Base-by-base conservation (phyloP, 2,329 filamentous ascomycete genomes). In the Emergomyces orientalis region DNA sequence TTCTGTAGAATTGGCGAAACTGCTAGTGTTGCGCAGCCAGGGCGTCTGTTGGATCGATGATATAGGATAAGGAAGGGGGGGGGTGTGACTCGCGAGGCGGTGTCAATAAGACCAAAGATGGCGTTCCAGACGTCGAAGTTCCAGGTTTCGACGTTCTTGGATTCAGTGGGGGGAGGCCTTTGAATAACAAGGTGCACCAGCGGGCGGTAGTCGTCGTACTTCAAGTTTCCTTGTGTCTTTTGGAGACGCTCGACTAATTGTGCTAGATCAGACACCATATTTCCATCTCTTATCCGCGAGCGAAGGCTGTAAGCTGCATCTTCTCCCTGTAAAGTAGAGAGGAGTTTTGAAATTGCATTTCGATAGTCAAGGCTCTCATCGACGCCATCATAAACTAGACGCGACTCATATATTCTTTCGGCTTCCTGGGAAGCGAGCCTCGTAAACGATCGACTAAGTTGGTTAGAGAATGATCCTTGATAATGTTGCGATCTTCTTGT, bases 1-100 rank as follows among this genome's bases (percentile, higher is more conserved):
- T 55, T 69, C 64, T 13, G 67, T 67, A 45, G 63, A 62, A 61
- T 68, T 62, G 54, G n/a, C 62, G 47, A 69, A 65, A 59, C 65
- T 65, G 59, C 67, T 61, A 17, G 63, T 68, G 57, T 66, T 69
- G 62, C 63, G 66, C 6, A 63, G 61, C 56, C 61, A 63, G 27
- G 61, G 63, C 25, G 61, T 64, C 57, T 64, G 63, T 37, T 56
- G 60, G 61, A 59, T 64, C 54, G 60, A 65, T 56, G 39, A 61
- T 52, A 37, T 32, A 9, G 45, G 9, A n/a, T n/a, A 14, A 9
- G 19, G 14, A 41, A 30, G 54, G 4, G 54, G 54, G 3, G 51
- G 22, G 30, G 14, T 1, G 27, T 49, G 39, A 2, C 14, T 32
- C 17, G 43, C 17, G 60, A 34, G 25, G 3, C 22, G 30, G 39